A percentile compares a stretch with the other conserved stretches of the same genome.
Evolutionary conservation across 2,329 filamentous ascomycete species (phyloP).

Genomic region (Diaporthe citriasiana): DNA sequence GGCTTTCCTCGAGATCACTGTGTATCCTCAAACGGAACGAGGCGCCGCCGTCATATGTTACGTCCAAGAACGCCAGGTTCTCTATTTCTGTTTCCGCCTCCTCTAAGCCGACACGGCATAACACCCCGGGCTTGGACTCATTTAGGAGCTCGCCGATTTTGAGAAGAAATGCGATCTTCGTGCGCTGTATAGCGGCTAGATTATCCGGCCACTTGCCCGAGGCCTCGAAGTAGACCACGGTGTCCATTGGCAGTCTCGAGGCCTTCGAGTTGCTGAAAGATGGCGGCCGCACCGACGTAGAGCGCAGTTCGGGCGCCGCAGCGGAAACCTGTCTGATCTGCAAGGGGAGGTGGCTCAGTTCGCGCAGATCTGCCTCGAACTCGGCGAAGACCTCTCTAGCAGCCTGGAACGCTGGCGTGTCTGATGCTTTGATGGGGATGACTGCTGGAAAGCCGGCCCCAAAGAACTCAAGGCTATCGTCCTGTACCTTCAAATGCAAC

Average conservation of each 20-base stretch:
- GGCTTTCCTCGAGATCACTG: constrained; percentile 85
- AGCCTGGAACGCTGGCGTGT: constrained; percentile 74
- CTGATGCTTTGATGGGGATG: constrained; percentile 61
- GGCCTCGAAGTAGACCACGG: constrained; percentile 91
- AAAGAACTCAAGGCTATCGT: constrained; percentile 66
- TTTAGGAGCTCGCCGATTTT: constrained; percentile 80
- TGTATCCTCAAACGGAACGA: constrained; percentile 89
- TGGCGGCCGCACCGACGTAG: constrained; percentile 73
- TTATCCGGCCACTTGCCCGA: constrained; percentile 96
- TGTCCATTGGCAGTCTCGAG: constrained; percentile 73
- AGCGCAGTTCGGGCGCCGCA: constrained; percentile 80
- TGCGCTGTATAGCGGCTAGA: constrained; percentile 89
- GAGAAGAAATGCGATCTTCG: constrained; percentile 91
- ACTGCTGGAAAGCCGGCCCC: constrained; percentile 66
- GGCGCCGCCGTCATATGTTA: constrained; percentile 79
- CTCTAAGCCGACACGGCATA: constrained; percentile 83
- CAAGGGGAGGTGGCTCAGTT: constrained; percentile 85
- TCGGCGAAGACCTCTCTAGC: constrained; percentile 78
- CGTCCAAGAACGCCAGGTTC: constrained; percentile 87
- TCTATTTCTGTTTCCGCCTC: constrained; percentile 76
- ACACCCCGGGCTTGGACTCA: constrained; percentile 69
- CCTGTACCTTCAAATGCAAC: constrained; percentile 75
- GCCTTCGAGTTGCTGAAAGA: constrained; percentile 60
- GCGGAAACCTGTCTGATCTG: constrained; percentile 85
- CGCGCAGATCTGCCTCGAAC: constrained; percentile 83